Base-by-base conservation (phyloP, 2,329 filamentous ascomycete species). In the Neonectria hederae region DNA sequence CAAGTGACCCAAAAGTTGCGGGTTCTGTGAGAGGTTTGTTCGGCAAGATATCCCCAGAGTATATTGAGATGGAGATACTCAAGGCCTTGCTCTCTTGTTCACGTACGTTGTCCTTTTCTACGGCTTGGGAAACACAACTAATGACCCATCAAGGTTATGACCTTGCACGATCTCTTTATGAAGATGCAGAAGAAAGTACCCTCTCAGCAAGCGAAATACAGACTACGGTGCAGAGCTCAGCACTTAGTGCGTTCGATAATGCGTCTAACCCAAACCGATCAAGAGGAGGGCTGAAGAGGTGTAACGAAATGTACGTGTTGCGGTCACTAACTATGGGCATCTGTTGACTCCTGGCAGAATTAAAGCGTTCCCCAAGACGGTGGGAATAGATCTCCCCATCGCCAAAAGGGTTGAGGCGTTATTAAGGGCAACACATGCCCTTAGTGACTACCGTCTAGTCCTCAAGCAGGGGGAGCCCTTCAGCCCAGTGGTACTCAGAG, bases 381-480 rank as follows among this genome's bases (percentile, higher is more conserved):
- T 93, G 52, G 74, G 79, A 1, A 79, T 80, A 22, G 86, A 87
- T 2, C 76, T 82, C 1, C 81, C 83, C 1, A 84, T 86, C 2
- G 79, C 80, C 55, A 83, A 82, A 56, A 84, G 86, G 21, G 84
- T 89, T 4, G 86, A 89, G 54, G 86, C 90, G 6, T 81, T 97
- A 2, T 80, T 95, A 10, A 85, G 83, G 66, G 91, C 92, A 4
- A 94, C 92, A 0, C 91, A 96, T 77, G 84, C 88, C 2, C 81
- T 96, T 52, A 91, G 91, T 21, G 88, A 90, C 65, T 96, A 95
- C 75, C 89, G 91, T 3, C 83, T 97, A 5, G 92, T 90, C 0
- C 83, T 96, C 13, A 93, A 92, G 67, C 91, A 94, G 71, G 91
- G 91, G 51, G 90, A 94, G 60, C 91, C 92, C 0, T 94, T 96